Evolutionary conservation across 169 alveolate genomes (phyloP).

Genomic region (Neospora caninum): DNA sequence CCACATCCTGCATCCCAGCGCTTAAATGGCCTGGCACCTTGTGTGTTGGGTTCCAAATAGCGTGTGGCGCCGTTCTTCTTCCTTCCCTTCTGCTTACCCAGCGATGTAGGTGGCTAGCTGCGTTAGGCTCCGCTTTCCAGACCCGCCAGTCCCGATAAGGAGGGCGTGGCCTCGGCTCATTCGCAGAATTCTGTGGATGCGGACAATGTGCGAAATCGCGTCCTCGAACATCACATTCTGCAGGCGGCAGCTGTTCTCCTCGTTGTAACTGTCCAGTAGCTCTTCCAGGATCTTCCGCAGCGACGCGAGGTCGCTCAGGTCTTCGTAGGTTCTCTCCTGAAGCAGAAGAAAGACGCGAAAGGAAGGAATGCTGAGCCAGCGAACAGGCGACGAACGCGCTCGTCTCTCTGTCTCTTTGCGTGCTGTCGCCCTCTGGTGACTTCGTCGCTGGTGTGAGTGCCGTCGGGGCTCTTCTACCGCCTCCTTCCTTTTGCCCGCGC

Average conservation of each 20-base stretch:
- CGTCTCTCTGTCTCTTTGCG: background rate
- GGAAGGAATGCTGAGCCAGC: background rate
- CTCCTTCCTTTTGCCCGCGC: no score
- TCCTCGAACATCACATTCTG: conserved; percentile 95
- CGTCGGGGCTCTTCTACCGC: no score
- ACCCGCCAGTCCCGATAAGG: conserved; percentile 97
- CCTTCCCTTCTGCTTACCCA: conserved; percentile 70
- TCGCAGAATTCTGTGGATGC: conserved; percentile 92
- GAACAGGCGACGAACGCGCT: background rate
- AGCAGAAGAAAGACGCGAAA: conserved; percentile 54
- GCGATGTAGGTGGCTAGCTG: conserved; percentile 91
- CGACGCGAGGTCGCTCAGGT: conserved; percentile 84
- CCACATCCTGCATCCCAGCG: no score
- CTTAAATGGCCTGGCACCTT: no score
- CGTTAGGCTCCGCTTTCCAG: conserved; percentile 95
- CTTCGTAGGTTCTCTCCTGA: conserved; percentile 84
- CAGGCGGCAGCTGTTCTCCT: conserved; percentile 90
- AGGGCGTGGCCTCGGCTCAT: conserved; percentile 94
- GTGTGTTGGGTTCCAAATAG: no score
- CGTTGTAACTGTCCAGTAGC: conserved; percentile 88
- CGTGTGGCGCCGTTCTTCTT: no score
- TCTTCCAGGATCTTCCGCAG: conserved; percentile 86
- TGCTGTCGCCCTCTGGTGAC: background rate
- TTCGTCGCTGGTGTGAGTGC: no score
- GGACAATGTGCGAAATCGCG: conserved; percentile 93